Evolutionary conservation across 1,139 yeast genomes (phyloP), one percentile per base, ranked within the genome.

Genomic region (Yamadazyma conglobata): DNA sequence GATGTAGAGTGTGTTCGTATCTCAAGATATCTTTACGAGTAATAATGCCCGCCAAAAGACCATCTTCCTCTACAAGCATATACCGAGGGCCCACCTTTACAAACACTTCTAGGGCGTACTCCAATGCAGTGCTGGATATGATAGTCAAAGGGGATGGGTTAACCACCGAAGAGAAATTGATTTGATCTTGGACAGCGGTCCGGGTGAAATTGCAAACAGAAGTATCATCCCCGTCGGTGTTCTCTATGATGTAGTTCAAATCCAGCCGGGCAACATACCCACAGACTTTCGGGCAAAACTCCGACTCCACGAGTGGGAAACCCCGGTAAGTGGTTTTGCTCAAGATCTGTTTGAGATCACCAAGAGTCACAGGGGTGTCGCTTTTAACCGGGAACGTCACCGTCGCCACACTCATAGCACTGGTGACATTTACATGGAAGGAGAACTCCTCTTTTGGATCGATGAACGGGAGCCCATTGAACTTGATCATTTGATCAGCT

Each of bases 401-500:
- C 1, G 79, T 57, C 3, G 67, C 64, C 10, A 52, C 52, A 1
- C 83, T 65, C 95, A 86, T 86, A 3, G 91, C 86, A 37, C 74
- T 71, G 9, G 60, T 63, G 0, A 81, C 85, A 2, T 66, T 66
- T 6, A 67, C 63, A 24, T 71, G 71, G 44, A 80, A 77, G 16
- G 62, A 56, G 33, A 71, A 75, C 10, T 80, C 86, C 42, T 81
- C 88, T 43, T 82, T 79, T 7, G 80, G 66, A 47, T 88, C 96
- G 25, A 91, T 70, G 37, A 75, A 77, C 0, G 99, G 98, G 34
- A 85, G 70, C 1, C 96, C 96, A 56, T 88, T 89, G 46, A 87
- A 85, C 30, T 66, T 64, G 42, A 93, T 87, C 85, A 89, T 91
- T 54, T 88, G 94, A 51, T 93, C 98, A 0, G 98, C 96, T 38